A percentile compares a stretch with the other conserved stretches of the same genome.
Evolutionary conservation across 176 grass and related monocot species (phyloP).

Genomic region (Cocos nucifera): DNA sequence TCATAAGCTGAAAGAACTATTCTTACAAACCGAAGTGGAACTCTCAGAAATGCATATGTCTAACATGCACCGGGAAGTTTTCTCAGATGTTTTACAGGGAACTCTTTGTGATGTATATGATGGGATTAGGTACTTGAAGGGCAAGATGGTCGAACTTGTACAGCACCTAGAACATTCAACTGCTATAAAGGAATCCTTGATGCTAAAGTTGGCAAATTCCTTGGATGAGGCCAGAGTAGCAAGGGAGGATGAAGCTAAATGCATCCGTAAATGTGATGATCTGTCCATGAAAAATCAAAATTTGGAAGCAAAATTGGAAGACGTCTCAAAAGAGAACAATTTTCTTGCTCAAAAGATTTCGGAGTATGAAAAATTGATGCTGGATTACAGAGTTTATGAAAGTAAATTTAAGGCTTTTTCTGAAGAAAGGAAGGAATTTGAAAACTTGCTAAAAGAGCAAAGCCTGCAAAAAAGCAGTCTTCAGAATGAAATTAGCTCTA

Average conservation of each 20-base stretch:
- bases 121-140: conserved; percentile 41
- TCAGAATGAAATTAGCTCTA: conserved; percentile 36
- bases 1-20: conserved; percentile 13
- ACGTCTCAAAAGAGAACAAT: conserved; percentile 48
- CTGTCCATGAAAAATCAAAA: conserved; percentile 57
- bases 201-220: conserved; percentile 39
- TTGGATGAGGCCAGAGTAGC: conserved; percentile 51
- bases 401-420: conserved; percentile 32
- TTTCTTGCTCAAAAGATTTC: conserved; percentile 35
- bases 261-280: conserved; percentile 61
- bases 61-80: conserved; percentile 62
- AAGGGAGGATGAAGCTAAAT: conserved; percentile 62
- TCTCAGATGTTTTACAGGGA: conserved; percentile 59
- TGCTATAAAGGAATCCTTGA: conserved; percentile 41
- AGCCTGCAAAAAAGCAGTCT: conserved; percentile 40
- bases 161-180: conserved; percentile 48
- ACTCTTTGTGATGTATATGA: conserved; percentile 50
- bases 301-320: conserved; percentile 79
- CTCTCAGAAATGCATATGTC: conserved; percentile 42
- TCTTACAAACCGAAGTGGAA: conserved; percentile 44
- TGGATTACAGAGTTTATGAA: conserved; percentile 48
- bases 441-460: conserved; percentile 62
- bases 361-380: conserved; percentile 34
- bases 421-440: conserved; percentile 64
- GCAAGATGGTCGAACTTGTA: conserved; percentile 45